Evolutionary conservation across 352 stramenopile species (phyloP).

Genomic region (Globisporangium polare): DNA sequence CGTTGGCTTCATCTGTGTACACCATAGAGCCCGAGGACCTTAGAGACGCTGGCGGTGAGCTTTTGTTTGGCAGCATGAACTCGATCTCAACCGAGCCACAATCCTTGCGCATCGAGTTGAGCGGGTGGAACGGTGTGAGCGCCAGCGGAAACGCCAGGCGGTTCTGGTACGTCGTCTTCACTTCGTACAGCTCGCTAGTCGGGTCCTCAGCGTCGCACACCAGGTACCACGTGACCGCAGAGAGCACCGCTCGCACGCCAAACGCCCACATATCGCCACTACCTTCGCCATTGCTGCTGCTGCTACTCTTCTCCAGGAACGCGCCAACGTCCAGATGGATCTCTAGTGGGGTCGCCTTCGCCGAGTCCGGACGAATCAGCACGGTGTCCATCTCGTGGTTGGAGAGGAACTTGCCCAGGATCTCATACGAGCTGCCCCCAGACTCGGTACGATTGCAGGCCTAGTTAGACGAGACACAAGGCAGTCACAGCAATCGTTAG

Average conservation of each 20-base stretch:
- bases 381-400: slow-evolving; percentile 49
- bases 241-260: slow-evolving; percentile 47
- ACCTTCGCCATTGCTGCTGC: background rate
- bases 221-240: slow-evolving; percentile 63
- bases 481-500: background rate
- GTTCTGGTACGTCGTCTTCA: slow-evolving; percentile 60
- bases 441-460: slow-evolving; percentile 81
- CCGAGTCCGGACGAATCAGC: slow-evolving; percentile 62
- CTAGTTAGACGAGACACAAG: slow-evolving; percentile 16
- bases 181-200: slow-evolving; percentile 44
- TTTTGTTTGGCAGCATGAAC: slow-evolving; percentile 11
- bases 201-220: slow-evolving; percentile 68
- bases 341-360: slow-evolving; percentile 48
- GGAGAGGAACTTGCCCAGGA: slow-evolving; percentile 55
- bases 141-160: slow-evolving; percentile 56
- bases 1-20: background rate
- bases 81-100: slow-evolving; percentile 32
- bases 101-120: slow-evolving; percentile 51
- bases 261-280: slow-evolving; percentile 39
- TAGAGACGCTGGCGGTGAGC: background rate
- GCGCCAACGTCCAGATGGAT: slow-evolving; percentile 57
- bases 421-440: slow-evolving; percentile 62
- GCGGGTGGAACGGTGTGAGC: slow-evolving; percentile 46
- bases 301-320: slow-evolving; percentile 26
- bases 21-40: background rate